Evolutionary conservation across 2,329 filamentous ascomycete genomes (phyloP).

Genomic region (Cladobotryum mycophilum): DNA sequence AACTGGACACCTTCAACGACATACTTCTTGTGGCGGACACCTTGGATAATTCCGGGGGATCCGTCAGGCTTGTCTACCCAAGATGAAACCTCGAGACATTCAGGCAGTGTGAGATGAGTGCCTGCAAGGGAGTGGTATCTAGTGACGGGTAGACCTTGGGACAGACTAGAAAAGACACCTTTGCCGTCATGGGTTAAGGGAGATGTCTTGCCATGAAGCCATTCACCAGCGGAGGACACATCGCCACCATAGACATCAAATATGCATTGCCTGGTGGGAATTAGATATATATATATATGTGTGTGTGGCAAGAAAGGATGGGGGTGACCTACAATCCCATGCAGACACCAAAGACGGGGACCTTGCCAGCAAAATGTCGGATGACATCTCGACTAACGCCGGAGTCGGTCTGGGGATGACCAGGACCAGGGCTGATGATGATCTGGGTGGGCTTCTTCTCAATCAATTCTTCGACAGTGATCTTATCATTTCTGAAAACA

Average conservation of each 20-base stretch:
- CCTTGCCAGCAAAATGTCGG: slow-evolving; percentile 83
- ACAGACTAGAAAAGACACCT: slow-evolving; percentile 81
- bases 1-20: slow-evolving; percentile 96
- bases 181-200: slow-evolving; percentile 81
- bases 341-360: slow-evolving; percentile 94
- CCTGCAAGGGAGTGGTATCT: slow-evolving; percentile 95
- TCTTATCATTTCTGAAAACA: slow-evolving; percentile 88
- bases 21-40: slow-evolving; percentile 86
- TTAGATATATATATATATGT: neutral
- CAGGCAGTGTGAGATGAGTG: slow-evolving; percentile 78
- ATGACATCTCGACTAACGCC: slow-evolving; percentile 92
- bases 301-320: neutral
- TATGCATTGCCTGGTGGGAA: slow-evolving; percentile 70
- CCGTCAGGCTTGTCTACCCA: slow-evolving; percentile 76
- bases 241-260: slow-evolving; percentile 88
- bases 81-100: slow-evolving; percentile 81
- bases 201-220: slow-evolving; percentile 95
- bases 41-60: slow-evolving; percentile 87
- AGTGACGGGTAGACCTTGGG: slow-evolving; percentile 79
- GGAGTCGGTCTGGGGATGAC: slow-evolving; percentile 85
- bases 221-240: slow-evolving; percentile 89
- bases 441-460: slow-evolving; percentile 83
- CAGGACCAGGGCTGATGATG: slow-evolving; percentile 90
- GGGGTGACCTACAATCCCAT: slow-evolving; percentile 75
- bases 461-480: slow-evolving; percentile 77